Conservation (phyloP, 2,329 filamentous ascomycete genomes). For the Cladobotryum protrusum region DNA sequence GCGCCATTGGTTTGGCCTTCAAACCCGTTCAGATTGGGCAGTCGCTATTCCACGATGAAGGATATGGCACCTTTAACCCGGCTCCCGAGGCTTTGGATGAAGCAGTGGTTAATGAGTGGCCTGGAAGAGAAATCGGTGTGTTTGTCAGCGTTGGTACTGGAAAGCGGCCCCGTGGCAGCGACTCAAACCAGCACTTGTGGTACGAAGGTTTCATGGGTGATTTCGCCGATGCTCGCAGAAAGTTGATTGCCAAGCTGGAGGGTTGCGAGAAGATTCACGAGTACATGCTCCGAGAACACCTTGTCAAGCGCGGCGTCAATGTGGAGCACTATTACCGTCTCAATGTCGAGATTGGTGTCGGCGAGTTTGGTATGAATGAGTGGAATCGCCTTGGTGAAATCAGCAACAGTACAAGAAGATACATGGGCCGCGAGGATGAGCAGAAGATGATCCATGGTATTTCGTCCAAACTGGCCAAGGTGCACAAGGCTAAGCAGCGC, state of each 20-base stretch:
- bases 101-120: constrained; percentile 89
- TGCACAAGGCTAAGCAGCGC: constrained; percentile 68
- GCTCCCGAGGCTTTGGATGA: constrained; percentile 81
- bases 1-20: constrained; percentile 84
- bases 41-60: constrained; percentile 90
- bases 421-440: constrained; percentile 66
- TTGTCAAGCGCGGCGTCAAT: constrained; percentile 72
- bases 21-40: constrained; percentile 94
- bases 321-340: constrained; percentile 88
- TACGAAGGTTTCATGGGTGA: constrained; percentile 91
- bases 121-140: constrained; percentile 83
- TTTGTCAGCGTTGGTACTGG: constrained; percentile 95
- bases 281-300: constrained; percentile 72
- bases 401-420: constrained; percentile 82
- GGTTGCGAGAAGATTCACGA: constrained; percentile 88
- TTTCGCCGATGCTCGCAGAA: constrained; percentile 81
- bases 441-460: constrained; percentile 72
- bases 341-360: constrained; percentile 95
- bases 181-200: constrained; percentile 73
- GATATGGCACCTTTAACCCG: constrained; percentile 86
- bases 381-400: constrained; percentile 94
- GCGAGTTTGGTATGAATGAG: constrained; percentile 98
- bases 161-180: constrained; percentile 60
- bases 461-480: constrained; percentile 75
- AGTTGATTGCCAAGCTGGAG: constrained; percentile 87